Percentiles rank a stretch among this genome's conserved stretches.
Conservation (phyloP, 306 rosid genomes). For the Quercus agrifolia region DNA sequence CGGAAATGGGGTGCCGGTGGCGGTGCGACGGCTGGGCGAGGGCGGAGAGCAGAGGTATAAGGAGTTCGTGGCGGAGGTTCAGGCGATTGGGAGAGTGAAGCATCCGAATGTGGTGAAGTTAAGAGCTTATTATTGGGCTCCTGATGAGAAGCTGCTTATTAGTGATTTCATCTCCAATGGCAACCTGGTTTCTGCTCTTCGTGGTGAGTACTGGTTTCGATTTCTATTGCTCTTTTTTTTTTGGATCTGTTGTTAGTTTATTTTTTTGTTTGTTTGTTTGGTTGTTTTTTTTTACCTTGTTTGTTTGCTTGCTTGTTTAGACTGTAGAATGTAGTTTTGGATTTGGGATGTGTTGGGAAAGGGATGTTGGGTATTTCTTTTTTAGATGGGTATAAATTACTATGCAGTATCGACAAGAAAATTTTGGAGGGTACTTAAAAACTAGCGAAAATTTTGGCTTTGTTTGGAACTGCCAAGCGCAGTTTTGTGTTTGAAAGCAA, state of each 20-base stretch:
- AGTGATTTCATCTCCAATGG: slow-evolving; percentile 93
- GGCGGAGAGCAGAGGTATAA: slow-evolving; percentile 95
- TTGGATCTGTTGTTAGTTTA: no score
- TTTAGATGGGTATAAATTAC: no score
- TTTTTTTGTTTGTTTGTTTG: not conserved
- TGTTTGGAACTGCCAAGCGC: no score
- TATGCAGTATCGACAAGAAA: no score
- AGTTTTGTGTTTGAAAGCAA: no score
- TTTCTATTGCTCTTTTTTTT: not conserved
- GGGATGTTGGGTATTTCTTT: no score
- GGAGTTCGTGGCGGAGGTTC: slow-evolving; percentile 87
- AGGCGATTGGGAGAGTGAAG: slow-evolving; percentile 85
- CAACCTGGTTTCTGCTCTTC: slow-evolving; percentile 71
- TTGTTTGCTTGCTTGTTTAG: not conserved
- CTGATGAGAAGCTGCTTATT: slow-evolving; percentile 92
- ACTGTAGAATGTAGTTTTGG: not conserved
- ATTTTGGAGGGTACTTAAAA: no score
- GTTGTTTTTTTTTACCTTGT: not conserved
- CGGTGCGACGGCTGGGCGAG: slow-evolving; percentile 92
- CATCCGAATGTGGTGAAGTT: slow-evolving; percentile 83
- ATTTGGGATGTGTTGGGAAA: not conserved
- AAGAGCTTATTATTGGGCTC: slow-evolving; percentile 95
- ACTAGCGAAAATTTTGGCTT: no score
- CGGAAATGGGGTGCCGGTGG: slow-evolving; percentile 93
- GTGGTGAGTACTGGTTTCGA: slow-evolving; percentile 39